A percentile compares a stretch with the other conserved stretches of the same genome.
phyloP scores from a whole-genome alignment of 2,329 filamentous ascomycete genomes.

The Aspergillus carbonarius region DNA sequence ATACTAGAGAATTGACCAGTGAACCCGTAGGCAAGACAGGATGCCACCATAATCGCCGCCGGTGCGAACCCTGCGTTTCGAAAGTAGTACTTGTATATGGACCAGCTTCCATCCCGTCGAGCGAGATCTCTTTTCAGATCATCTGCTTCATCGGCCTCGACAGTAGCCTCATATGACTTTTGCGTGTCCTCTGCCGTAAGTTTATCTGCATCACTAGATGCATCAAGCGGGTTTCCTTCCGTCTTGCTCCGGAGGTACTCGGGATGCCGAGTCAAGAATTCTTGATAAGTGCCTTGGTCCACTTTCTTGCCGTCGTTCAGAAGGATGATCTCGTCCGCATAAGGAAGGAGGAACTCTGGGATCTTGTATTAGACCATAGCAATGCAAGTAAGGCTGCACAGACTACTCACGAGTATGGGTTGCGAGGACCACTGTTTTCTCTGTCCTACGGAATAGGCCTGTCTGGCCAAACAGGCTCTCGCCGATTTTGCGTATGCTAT shows the following conservation, averaged over 20 bases:
- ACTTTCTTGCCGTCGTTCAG: slow-evolving; percentile 2
- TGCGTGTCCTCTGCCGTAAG: background rate
- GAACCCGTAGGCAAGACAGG: background rate
- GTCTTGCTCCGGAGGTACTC: background rate
- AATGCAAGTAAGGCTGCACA: too few species aligned
- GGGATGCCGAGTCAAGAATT: background rate
- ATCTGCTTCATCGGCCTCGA: background rate
- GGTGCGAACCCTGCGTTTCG: background rate
- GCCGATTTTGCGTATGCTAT: slow-evolving; percentile 1
- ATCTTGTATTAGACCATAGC: background rate
- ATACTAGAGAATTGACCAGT: slow-evolving; percentile 16
- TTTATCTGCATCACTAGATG: background rate
- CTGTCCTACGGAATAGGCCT: slow-evolving; percentile 10
- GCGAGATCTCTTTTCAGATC: background rate
- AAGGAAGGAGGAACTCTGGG: background rate
- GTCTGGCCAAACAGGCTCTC: slow-evolving; percentile 4
- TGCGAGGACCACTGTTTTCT: slow-evolving; percentile 14
- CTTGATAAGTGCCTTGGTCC: background rate
- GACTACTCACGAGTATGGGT: slow-evolving; percentile 9
- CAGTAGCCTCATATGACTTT: background rate
- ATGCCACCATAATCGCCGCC: background rate
- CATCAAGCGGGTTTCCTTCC: background rate
- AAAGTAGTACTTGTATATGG: background rate
- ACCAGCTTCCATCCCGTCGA: background rate
- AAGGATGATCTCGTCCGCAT: slow-evolving; percentile 1